phyloP scores from a whole-genome alignment of 805 yeast species.

The Babjeviella inositovora region DNA sequence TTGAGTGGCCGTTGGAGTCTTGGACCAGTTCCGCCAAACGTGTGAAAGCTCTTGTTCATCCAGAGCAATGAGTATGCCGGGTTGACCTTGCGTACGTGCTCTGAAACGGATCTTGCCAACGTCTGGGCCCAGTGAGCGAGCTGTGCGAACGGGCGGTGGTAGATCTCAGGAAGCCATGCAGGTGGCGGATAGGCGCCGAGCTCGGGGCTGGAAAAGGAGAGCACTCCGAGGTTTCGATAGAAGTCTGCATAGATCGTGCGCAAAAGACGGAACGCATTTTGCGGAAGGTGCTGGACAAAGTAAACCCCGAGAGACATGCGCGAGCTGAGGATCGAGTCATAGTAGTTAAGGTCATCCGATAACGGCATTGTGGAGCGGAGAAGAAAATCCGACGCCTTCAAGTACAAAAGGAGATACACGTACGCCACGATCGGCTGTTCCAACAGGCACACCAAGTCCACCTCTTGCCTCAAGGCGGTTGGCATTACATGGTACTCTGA shows the following conservation, averaged over 20 bases:
- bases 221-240: constrained; percentile 5
- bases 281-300: constrained; percentile 20
- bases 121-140: background rate
- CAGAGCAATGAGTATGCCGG: too few relatives aligned
- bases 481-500: background rate
- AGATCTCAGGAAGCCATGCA: constrained; percentile 7
- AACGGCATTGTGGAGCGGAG: constrained; percentile 23
- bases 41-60: too few relatives aligned
- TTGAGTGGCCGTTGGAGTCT: constrained; percentile 2
- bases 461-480: background rate
- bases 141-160: constrained; percentile 1
- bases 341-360: constrained; percentile 25
- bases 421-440: constrained; percentile 8
- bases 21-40: constrained; percentile 6
- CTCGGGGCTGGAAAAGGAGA: constrained; percentile 5
- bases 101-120: constrained; percentile 6
- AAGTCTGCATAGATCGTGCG: constrained; percentile 9
- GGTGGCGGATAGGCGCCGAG: constrained; percentile 4
- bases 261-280: constrained; percentile 5
- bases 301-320: constrained; percentile 14
- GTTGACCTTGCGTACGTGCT: too few relatives aligned
- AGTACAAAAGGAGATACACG: constrained; percentile 5
- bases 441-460: constrained; percentile 1
- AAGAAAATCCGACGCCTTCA: constrained; percentile 9
- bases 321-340: constrained; percentile 19